Base-by-base conservation (phyloP, 2,329 filamentous ascomycete species). In the Beauveria australis region DNA sequence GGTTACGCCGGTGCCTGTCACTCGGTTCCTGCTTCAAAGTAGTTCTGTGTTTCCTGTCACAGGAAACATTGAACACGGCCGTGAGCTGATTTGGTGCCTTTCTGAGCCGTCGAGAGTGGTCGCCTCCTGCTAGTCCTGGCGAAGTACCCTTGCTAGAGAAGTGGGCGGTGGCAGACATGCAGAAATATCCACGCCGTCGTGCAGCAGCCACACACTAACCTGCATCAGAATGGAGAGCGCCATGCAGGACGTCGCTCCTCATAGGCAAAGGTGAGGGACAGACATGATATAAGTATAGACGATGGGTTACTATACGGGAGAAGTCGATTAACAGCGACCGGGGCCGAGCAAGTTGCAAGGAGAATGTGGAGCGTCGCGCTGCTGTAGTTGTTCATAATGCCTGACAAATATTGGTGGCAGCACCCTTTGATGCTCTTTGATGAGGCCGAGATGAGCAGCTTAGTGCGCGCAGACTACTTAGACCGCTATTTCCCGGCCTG, bases 141-240 rank as follows among this genome's bases (percentile, higher is more conserved):
- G 2, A 52, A 41, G 6, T 6, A 28, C 33, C 53, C 53, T 49
- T 57, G 54, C 28, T 18, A 4, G 54, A 22, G 28, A 28, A 48
- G 44, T 41, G 46, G 53, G 30, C 47, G 22, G 44, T 48, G 54
- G 49, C 54, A 48, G 46, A 41, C 19, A 40, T 3, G 19, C 44
- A 48, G 43, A 33, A 57, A 19, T 41, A 37, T 37, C 54, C 54
- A 57, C 37, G 43, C 43, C 26, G 54, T 57, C 43, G 26, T 57
- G 54, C 54, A 56, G 53, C 53, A 56, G 53, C 53, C 53, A 56
- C 43, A 47, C 18, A 57, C 22, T 24, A 37, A 57, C 18, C 19
- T 49, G 44, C 54, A 56, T 30, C n/a, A 37, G 14, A 18, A 24
- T 37, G 24, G 22, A 55, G 53, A 43, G 26, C 24, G 26, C 16